phyloP scores from a whole-genome alignment of 2,329 filamentous ascomycete species.

The Trichoderma oligosporum region DNA sequence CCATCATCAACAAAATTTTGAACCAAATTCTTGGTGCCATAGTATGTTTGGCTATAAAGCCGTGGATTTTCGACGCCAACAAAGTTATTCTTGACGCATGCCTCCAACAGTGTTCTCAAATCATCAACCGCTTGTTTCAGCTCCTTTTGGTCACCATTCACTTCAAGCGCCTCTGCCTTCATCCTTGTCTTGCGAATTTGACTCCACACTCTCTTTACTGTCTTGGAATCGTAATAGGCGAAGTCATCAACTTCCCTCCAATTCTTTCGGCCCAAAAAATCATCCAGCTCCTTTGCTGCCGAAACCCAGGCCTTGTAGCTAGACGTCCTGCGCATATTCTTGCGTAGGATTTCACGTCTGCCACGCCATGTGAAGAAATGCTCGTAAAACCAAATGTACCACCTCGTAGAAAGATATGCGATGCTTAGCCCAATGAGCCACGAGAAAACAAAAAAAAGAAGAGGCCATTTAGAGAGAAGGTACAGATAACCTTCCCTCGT shows the following conservation, averaged over 20 bases:
- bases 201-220: constrained; percentile 70
- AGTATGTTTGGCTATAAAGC: constrained; percentile 97
- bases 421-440: constrained; percentile 73
- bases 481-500: constrained; percentile 93
- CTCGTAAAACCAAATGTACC: constrained; percentile 92
- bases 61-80: constrained; percentile 89
- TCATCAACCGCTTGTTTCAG: constrained; percentile 63
- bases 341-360: constrained; percentile 65
- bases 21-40: constrained; percentile 91
- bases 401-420: constrained; percentile 73
- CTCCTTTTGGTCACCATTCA: constrained; percentile 36
- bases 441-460: constrained; percentile 72
- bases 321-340: constrained; percentile 65
- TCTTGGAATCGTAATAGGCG: constrained; percentile 84
- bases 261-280: constrained; percentile 71
- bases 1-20: constrained; percentile 86
- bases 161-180: constrained; percentile 52
- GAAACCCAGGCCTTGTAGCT: constrained; percentile 81
- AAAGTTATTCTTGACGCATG: constrained; percentile 97
- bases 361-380: constrained; percentile 89
- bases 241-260: constrained; percentile 78
- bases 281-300: constrained; percentile 75
- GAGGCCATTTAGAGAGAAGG: constrained; percentile 83
- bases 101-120: constrained; percentile 73
- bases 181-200: constrained; percentile 67